These are phyloP conservation scores for Nothophytophthora sp. DNA, from an alignment of 352 stramenopile species.

Conservation along the genomic window DNA sequence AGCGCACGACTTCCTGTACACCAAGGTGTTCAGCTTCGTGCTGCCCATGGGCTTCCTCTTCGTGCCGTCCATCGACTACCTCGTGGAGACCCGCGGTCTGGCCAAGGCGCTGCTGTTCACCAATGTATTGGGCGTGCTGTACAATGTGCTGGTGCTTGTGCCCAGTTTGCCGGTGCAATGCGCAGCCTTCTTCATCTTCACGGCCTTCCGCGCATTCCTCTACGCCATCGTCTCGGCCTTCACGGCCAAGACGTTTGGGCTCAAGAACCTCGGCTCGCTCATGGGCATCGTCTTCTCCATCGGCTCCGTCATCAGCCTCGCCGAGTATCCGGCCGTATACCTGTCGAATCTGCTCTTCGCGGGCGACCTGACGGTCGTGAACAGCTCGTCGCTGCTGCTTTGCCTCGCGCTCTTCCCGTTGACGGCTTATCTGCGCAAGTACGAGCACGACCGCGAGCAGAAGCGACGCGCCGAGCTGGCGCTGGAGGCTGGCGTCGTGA, in stretches of 20 bases:
- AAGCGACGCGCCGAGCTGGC: slow-evolving; percentile 36
- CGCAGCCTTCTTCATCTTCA: slow-evolving; percentile 80
- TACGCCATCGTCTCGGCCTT: slow-evolving; percentile 89
- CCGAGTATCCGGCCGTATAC: slow-evolving; percentile 80
- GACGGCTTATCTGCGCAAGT: slow-evolving; percentile 57
- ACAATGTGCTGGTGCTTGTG: slow-evolving; percentile 74
- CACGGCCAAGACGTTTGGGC: slow-evolving; percentile 85
- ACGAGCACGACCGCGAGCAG: slow-evolving; percentile 46
- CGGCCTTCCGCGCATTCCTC: slow-evolving; percentile 82
- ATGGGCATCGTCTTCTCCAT: slow-evolving; percentile 86
- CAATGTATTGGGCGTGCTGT: slow-evolving; percentile 66
- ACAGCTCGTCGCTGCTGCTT: slow-evolving; percentile 45
- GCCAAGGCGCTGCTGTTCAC: slow-evolving; percentile 74
- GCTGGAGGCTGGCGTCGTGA: slow-evolving; percentile 12
- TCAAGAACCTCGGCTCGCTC: slow-evolving; percentile 83
- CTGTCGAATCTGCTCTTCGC: slow-evolving; percentile 60
- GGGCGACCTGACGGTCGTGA: slow-evolving; percentile 60
- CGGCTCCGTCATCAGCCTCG: slow-evolving; percentile 68
- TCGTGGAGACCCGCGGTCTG: slow-evolving; percentile 74
- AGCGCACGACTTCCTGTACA: slow-evolving; percentile 68
- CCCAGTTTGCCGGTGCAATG: slow-evolving; percentile 66
- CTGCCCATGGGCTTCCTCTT: slow-evolving; percentile 85
- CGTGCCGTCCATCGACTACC: slow-evolving; percentile 82
- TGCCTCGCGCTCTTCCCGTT: slow-evolving; percentile 63
- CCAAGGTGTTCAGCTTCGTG: slow-evolving; percentile 87